Percentiles rank a stretch among this genome's conserved stretches.
Conservation (phyloP, 2,329 filamentous ascomycete genomes). For the Calonectria pauciramosa region DNA sequence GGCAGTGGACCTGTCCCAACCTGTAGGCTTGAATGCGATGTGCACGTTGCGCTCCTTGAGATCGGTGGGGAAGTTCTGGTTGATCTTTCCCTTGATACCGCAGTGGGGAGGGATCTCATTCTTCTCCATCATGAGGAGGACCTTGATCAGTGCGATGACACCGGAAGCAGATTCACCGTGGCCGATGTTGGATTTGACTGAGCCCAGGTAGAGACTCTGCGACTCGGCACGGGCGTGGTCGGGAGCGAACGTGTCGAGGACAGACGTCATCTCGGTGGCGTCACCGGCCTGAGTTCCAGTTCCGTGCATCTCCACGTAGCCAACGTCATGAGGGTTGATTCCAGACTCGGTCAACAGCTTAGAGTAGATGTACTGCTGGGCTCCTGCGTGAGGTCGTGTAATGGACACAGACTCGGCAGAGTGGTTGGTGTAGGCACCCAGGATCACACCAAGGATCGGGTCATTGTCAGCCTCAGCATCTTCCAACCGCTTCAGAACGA, state of each 20-base stretch:
- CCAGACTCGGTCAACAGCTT: constrained; percentile 78
- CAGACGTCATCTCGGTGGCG: constrained; percentile 86
- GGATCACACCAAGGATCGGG: constrained; percentile 74
- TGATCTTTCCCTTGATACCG: constrained; percentile 64
- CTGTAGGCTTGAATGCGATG: constrained; percentile 65
- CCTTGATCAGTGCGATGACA: constrained; percentile 66
- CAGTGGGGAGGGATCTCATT: constrained; percentile 62
- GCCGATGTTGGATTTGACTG: constrained; percentile 75
- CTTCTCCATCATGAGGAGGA: constrained; percentile 62
- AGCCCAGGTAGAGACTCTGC: constrained; percentile 65
- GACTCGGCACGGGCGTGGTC: constrained; percentile 39
- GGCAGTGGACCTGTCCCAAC: constrained; percentile 49
- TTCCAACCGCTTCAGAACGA: constrained; percentile 64
- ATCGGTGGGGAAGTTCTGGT: constrained; percentile 53
- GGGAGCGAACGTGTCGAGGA: constrained; percentile 69
- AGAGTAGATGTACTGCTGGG: constrained; percentile 72
- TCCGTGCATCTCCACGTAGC: constrained; percentile 92
- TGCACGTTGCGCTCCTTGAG: constrained; percentile 57
- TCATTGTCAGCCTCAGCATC: constrained; percentile 69
- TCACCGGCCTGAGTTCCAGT: constrained; percentile 92
- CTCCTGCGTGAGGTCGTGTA: constrained; percentile 75
- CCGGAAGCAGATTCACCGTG: constrained; percentile 74
- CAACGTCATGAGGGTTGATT: constrained; percentile 81
- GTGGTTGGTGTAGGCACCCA: constrained; percentile 76
- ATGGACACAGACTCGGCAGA: constrained; percentile 79